phyloP scores from a whole-genome alignment of 495 filamentous ascomycete genomes.

The Xylaria nigripes region DNA sequence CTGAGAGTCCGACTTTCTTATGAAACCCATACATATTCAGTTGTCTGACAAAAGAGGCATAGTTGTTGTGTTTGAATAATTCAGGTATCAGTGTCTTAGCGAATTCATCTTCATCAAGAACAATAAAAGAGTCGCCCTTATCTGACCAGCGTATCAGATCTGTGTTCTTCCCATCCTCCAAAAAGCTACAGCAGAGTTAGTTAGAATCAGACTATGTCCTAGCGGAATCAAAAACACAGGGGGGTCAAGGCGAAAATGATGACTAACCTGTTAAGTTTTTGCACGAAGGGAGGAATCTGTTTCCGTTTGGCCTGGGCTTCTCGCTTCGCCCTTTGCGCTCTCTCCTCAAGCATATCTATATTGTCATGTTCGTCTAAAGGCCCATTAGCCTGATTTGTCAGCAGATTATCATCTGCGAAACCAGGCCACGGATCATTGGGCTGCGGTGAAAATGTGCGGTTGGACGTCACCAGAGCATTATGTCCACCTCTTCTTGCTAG shows the following conservation, averaged over 20 bases:
- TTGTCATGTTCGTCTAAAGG: conserved; percentile 54
- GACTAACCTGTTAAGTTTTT: conserved; percentile 91
- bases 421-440: conserved; percentile 37
- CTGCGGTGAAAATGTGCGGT: conserved; percentile 37
- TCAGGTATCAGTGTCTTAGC: conserved; percentile 95
- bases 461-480: conserved; percentile 49
- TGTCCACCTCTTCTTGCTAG: conserved; percentile 57
- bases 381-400: conserved; percentile 29
- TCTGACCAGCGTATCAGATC: conserved; percentile 97
- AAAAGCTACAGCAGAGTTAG: conserved; percentile 53
- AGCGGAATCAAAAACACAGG: not conserved
- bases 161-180: conserved; percentile 85
- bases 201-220: not conserved
- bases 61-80: conserved; percentile 99
- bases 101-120: conserved; percentile 97
- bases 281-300: conserved; percentile 95
- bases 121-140: conserved; percentile 90
- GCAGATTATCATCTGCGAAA: conserved; percentile 35
- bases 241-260: not conserved
- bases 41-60: conserved; percentile 95
- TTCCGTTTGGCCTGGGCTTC: conserved; percentile 81
- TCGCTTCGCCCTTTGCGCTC: conserved; percentile 65
- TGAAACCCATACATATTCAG: conserved; percentile 99
- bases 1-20: conserved; percentile 92
- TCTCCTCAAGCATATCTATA: conserved; percentile 67